phyloP scores from a whole-genome alignment of 176 grass and related monocot genomes.

The Musa beccarii region DNA sequence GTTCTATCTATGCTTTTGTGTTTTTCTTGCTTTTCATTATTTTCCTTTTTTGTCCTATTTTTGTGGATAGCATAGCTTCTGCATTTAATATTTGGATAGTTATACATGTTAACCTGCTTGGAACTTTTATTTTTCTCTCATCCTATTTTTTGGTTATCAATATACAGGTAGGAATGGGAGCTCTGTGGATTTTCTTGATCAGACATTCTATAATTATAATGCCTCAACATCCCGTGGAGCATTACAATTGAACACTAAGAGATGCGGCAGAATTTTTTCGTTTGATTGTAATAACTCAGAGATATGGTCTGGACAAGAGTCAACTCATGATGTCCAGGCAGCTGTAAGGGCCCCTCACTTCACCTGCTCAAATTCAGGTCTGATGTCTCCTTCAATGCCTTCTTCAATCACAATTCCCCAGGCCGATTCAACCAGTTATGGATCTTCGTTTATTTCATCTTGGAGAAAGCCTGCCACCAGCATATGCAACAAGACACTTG shows the following conservation, averaged over 20 bases:
- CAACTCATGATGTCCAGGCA: constrained; percentile 7
- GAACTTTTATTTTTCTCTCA: no score
- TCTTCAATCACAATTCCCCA: constrained; percentile 15
- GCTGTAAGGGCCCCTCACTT: background rate
- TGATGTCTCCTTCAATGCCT: constrained; percentile 6
- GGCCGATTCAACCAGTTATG: background rate
- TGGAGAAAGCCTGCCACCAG: background rate
- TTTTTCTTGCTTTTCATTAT: no score
- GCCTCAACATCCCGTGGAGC: constrained; percentile 15
- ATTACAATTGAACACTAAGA: constrained; percentile 16
- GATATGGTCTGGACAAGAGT: constrained; percentile 16
- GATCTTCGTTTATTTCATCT: constrained; percentile 4
- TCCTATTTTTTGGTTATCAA: background rate
- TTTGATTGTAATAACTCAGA: constrained; percentile 20
- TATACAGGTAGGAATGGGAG: constrained; percentile 38
- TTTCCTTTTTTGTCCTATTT: no score
- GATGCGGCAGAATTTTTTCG: background rate
- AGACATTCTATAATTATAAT: constrained; percentile 20
- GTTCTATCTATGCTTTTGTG: no score
- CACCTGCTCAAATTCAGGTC: constrained; percentile 12
- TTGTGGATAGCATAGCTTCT: no score
- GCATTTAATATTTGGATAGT: no score
- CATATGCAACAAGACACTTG: background rate
- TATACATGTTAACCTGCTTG: background rate
- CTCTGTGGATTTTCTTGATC: constrained; percentile 21